These are phyloP conservation scores for Panaeolus papilionaceus DNA, from an alignment of 768 basidiomycete species.

Conservation along the genomic window DNA sequence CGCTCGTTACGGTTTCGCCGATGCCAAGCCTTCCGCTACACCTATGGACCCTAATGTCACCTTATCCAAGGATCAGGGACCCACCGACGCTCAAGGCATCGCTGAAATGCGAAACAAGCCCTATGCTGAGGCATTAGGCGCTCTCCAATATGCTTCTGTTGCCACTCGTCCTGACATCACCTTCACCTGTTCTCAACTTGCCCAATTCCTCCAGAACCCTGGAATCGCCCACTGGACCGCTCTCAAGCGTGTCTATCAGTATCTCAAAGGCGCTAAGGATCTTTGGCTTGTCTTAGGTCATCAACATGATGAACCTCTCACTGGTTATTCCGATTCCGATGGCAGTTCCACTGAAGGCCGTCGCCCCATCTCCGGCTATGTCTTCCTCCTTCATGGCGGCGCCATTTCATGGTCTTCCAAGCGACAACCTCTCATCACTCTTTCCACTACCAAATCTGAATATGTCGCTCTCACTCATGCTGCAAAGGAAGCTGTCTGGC, in stretches of 20 bases:
- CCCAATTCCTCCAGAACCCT: conserved; percentile 38
- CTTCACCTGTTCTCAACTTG: conserved; percentile 23
- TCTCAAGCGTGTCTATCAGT: conserved; percentile 26
- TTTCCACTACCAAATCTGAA: too few species aligned
- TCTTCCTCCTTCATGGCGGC: too few species aligned
- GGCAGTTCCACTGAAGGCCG: too few species aligned
- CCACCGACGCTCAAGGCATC: conserved; percentile 21
- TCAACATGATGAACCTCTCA: too few species aligned
- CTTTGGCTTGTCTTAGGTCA: too few species aligned
- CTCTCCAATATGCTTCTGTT: conserved; percentile 9
- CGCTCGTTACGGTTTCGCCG: not conserved
- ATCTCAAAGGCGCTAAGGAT: conserved; percentile 19
- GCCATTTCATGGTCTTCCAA: too few species aligned
- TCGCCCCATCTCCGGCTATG: too few species aligned
- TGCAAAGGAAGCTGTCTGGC: too few species aligned
- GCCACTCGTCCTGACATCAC: conserved; percentile 28
- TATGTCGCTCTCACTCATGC: too few species aligned
- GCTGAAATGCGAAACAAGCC: not conserved
- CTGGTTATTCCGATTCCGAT: too few species aligned
- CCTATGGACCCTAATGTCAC: not conserved
- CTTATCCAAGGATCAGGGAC: not conserved
- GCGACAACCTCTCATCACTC: too few species aligned
- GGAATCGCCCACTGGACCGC: conserved; percentile 36
- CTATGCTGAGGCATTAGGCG: conserved; percentile 31
- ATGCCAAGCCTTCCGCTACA: not conserved